A percentile compares a stretch with the other conserved stretches of the same genome.
These are phyloP conservation scores for Blastobotrys buckinghamii DNA, from an alignment of 1,139 yeast genomes.

Conservation along the genomic window DNA sequence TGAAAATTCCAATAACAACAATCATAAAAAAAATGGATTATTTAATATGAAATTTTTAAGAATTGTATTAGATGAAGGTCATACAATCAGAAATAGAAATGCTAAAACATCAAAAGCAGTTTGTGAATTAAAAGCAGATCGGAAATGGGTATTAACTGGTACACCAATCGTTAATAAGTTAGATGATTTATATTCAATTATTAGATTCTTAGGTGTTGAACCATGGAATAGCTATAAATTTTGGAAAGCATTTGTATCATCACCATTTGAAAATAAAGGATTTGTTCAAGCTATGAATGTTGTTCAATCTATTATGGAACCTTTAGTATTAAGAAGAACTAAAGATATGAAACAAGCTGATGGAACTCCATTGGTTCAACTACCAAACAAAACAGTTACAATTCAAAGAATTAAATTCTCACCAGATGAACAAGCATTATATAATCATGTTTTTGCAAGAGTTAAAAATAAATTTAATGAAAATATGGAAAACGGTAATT, in stretches of 20 bases:
- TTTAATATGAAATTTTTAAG: conserved; percentile 74
- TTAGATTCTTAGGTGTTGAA: conserved; percentile 67
- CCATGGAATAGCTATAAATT: conserved; percentile 87
- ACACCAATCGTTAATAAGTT: conserved; percentile 88
- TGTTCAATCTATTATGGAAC: conserved; percentile 78
- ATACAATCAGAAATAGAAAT: conserved; percentile 72
- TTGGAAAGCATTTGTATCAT: conserved; percentile 85
- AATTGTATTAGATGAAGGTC: conserved; percentile 87
- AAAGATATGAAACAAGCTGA: conserved; percentile 72
- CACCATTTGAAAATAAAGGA: conserved; percentile 71
- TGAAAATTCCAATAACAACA: too few relatives aligned
- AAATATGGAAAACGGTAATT: conserved; percentile 54
- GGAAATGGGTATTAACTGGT: conserved; percentile 89
- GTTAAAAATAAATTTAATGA: conserved; percentile 70
- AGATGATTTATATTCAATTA: conserved; percentile 77
- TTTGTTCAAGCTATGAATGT: conserved; percentile 71
- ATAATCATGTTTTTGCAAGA: conserved; percentile 60
- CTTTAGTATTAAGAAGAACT: conserved; percentile 77
- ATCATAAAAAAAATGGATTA: conserved; percentile 42
- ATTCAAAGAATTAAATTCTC: conserved; percentile 65
- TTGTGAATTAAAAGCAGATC: conserved; percentile 52
- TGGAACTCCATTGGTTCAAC: conserved; percentile 68
- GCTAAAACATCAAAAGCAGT: conserved; percentile 81
- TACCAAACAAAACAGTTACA: conserved; percentile 71
- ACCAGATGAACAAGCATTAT: conserved; percentile 58